Evolutionary conservation across 345 rosid species (phyloP).

Genomic region (Excoecaria agallocha): DNA sequence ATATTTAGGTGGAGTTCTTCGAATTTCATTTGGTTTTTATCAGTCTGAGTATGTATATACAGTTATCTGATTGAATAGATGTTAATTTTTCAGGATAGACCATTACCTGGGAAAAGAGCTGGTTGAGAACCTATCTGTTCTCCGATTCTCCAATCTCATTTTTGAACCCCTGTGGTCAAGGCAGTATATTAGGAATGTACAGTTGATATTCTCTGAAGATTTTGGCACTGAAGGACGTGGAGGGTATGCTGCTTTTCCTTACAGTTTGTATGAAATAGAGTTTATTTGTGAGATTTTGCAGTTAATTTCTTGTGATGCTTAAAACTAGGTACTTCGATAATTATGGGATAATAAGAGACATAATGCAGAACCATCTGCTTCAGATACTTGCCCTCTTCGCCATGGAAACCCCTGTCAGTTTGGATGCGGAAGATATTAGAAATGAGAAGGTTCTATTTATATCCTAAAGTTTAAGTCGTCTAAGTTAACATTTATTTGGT

Average conservation of each 20-base stretch:
- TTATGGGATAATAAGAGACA: slow-evolving; percentile 94
- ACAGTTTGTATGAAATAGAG: not conserved
- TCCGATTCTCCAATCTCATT: slow-evolving; percentile 96
- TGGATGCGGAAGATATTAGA: slow-evolving; percentile 97
- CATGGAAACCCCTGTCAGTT: slow-evolving; percentile 98
- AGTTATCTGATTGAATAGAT: slow-evolving; percentile 21
- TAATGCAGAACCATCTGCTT: slow-evolving; percentile 99
- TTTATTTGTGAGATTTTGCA: not conserved
- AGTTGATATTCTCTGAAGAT: slow-evolving; percentile 92
- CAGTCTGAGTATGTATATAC: not conserved
- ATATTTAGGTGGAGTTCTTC: slow-evolving; percentile 67
- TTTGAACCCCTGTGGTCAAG: slow-evolving; percentile 97
- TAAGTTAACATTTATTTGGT: not conserved
- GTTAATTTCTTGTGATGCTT: slow-evolving; percentile 10
- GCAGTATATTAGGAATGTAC: slow-evolving; percentile 89
- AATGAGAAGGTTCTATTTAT: slow-evolving; percentile 70
- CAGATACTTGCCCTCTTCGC: slow-evolving; percentile 97
- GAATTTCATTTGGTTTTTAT: slow-evolving; percentile 3
- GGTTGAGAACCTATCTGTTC: slow-evolving; percentile 93
- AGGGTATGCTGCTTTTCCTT: slow-evolving; percentile 54
- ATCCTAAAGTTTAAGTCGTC: not conserved
- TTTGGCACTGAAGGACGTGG: slow-evolving; percentile 99
- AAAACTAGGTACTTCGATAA: slow-evolving; percentile 76
- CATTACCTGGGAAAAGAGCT: slow-evolving; percentile 98
- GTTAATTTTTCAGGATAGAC: slow-evolving; percentile 65